These are phyloP conservation scores for Pouteria glomerata DNA, from an alignment of 148 eudicot species.

Conservation along the genomic window DNA sequence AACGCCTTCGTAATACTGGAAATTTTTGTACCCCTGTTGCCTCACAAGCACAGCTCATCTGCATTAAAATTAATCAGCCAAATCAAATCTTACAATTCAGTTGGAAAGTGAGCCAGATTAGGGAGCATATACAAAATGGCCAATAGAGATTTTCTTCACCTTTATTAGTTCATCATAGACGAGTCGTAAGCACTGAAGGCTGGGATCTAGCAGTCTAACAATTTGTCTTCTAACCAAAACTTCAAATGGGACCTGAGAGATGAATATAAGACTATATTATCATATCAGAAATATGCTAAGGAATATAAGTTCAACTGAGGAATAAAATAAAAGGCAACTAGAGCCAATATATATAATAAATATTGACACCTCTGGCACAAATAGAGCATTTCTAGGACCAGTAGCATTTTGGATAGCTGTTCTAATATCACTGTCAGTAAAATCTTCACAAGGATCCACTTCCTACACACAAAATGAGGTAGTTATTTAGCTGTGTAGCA, in stretches of 20 bases:
- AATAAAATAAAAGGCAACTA: not conserved
- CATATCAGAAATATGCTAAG: not conserved
- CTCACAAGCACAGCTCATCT: constrained; percentile 63
- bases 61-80: constrained; percentile 10
- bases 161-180: constrained; percentile 56
- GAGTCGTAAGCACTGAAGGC: constrained; percentile 57
- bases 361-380: constrained; percentile 41
- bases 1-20: constrained; percentile 49
- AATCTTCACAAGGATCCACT: constrained; percentile 48
- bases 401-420: constrained; percentile 50
- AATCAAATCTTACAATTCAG: not conserved
- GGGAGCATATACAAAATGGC: no score
- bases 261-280: not conserved
- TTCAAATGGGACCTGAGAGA: constrained; percentile 56
- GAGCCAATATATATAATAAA: not conserved
- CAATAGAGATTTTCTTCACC: constrained; percentile 21
- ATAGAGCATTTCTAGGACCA: constrained; percentile 44
- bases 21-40: constrained; percentile 42
- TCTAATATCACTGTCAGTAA: constrained; percentile 38
- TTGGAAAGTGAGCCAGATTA: not conserved
- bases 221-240: constrained; percentile 60
- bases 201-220: constrained; percentile 56
- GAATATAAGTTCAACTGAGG: not conserved
- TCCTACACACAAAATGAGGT: constrained; percentile 21
- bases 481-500: not conserved